phyloP scores from a whole-genome alignment of 176 grass and related monocot genomes.

The Calamus simplicifolius region DNA sequence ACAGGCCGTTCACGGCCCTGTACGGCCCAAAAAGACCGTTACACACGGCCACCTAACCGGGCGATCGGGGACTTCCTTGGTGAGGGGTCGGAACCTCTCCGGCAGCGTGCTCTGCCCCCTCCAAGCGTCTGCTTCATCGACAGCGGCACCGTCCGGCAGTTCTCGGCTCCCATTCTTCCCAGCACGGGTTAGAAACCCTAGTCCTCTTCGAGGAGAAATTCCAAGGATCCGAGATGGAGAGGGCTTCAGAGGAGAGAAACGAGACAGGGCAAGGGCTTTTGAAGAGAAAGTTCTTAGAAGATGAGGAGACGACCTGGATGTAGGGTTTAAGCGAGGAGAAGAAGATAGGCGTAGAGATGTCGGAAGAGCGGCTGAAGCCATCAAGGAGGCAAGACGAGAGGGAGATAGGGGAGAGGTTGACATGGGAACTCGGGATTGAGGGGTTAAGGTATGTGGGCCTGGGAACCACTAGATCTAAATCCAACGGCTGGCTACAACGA shows the following conservation, averaged over 20 bases:
- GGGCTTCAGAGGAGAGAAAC: neutral
- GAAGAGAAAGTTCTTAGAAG: neutral
- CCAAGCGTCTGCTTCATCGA: conserved; percentile 39
- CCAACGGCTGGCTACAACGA: no score
- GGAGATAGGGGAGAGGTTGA: no score
- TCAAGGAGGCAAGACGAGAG: neutral
- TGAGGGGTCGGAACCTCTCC: conserved; percentile 18
- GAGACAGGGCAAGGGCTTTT: neutral
- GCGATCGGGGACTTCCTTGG: conserved; percentile 25
- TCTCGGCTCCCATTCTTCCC: conserved; percentile 7
- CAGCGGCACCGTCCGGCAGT: conserved; percentile 2
- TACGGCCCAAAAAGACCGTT: no score
- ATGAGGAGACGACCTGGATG: conserved; percentile 3
- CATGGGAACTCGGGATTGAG: no score
- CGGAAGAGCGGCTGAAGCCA: conserved; percentile 10
- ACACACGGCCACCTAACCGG: conserved; percentile 22
- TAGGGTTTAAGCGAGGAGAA: conserved; percentile 1
- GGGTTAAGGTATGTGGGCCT: no score
- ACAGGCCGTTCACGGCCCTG: no score
- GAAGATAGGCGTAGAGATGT: neutral
- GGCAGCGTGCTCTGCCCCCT: conserved; percentile 52
- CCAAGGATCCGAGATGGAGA: neutral
- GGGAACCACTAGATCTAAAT: no score
- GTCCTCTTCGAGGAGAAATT: neutral
- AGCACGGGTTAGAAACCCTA: neutral